Percentiles rank a stretch among this genome's conserved stretches.
These are phyloP conservation scores for Leishmania turanica DNA, from an alignment of 208 protist genomes.

Conservation along the genomic window DNA sequence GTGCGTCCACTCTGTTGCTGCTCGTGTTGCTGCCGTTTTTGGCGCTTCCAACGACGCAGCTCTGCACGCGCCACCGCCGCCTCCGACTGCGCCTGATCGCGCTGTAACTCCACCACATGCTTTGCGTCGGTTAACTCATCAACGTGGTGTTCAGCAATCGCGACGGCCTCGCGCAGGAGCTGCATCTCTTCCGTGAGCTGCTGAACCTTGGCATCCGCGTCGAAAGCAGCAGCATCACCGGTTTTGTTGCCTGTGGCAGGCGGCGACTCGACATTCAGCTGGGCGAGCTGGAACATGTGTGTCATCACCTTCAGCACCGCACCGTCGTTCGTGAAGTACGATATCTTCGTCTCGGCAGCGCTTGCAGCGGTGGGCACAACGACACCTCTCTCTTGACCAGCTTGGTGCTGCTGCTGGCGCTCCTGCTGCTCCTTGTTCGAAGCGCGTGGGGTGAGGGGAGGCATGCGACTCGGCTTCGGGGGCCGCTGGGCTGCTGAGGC, in stretches of 20 bases:
- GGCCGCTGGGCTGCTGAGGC: slow-evolving; percentile 19
- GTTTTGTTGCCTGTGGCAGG: background rate
- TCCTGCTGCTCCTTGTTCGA: slow-evolving; percentile 28
- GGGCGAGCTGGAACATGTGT: slow-evolving; percentile 77
- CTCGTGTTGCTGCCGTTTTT: slow-evolving; percentile 22
- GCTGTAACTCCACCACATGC: slow-evolving; percentile 43
- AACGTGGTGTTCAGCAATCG: slow-evolving; percentile 48
- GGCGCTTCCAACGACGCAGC: slow-evolving; percentile 65
- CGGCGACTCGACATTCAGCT: slow-evolving; percentile 24
- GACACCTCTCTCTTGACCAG: background rate
- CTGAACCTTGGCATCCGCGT: slow-evolving; percentile 7
- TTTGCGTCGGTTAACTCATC: slow-evolving; percentile 26
- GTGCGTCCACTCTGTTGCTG: background rate
- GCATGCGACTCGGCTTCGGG: slow-evolving; percentile 28
- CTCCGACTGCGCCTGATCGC: slow-evolving; percentile 77
- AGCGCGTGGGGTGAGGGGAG: slow-evolving; percentile 24
- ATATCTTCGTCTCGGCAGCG: slow-evolving; percentile 31
- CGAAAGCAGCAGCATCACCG: background rate
- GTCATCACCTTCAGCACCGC: slow-evolving; percentile 62
- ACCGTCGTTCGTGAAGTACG: slow-evolving; percentile 52
- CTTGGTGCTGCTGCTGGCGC: slow-evolving; percentile 1
- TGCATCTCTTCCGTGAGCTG: slow-evolving; percentile 43
- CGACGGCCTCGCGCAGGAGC: slow-evolving; percentile 47
- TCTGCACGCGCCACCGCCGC: slow-evolving; percentile 71
- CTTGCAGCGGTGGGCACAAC: slow-evolving; percentile 6